Evolutionary conservation across 108 stramenopile species (phyloP).

Genomic region (Nitzschia sp.): DNA sequence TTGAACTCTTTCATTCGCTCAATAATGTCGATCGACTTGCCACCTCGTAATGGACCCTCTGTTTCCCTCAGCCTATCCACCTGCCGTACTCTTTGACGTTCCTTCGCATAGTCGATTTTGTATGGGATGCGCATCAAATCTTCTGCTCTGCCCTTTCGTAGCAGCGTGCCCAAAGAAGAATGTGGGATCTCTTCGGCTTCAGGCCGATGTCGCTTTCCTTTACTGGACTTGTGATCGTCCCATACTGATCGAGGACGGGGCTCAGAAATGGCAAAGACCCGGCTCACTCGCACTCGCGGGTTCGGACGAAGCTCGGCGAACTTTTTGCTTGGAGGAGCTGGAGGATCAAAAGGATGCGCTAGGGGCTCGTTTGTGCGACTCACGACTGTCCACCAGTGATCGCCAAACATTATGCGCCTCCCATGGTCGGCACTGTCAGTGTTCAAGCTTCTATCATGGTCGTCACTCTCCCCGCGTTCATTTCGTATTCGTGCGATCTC

Average conservation of each 20-base stretch:
- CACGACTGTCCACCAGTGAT: constrained; percentile 75
- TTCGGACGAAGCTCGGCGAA: constrained; percentile 22
- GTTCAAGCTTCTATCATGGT: not conserved
- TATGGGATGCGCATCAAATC: constrained; percentile 2
- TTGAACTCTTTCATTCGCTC: constrained; percentile 23
- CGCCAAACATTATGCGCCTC: constrained; percentile 41
- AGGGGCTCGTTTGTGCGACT: constrained; percentile 25
- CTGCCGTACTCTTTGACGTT: not conserved
- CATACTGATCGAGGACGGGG: constrained; percentile 30
- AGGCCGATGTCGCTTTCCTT: not conserved
- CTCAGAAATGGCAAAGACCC: constrained; percentile 8
- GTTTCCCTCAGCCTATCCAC: not conserved
- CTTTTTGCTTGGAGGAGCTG: constrained; percentile 47
- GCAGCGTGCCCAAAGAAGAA: constrained; percentile 13
- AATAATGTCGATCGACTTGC: not conserved
- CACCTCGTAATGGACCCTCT: not conserved
- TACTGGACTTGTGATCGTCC: not conserved
- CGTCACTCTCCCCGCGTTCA: not conserved
- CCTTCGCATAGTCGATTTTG: constrained; percentile 5
- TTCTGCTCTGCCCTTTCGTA: not conserved
- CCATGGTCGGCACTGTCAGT: constrained; percentile 15
- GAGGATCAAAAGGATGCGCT: constrained; percentile 58
- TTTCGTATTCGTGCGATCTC: constrained; percentile 19
- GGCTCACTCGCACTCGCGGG: constrained; percentile 32
- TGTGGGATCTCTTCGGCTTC: constrained; percentile 10